phyloP scores from a whole-genome alignment of 495 filamentous ascomycete species.

The Bathelium albidoporum region DNA sequence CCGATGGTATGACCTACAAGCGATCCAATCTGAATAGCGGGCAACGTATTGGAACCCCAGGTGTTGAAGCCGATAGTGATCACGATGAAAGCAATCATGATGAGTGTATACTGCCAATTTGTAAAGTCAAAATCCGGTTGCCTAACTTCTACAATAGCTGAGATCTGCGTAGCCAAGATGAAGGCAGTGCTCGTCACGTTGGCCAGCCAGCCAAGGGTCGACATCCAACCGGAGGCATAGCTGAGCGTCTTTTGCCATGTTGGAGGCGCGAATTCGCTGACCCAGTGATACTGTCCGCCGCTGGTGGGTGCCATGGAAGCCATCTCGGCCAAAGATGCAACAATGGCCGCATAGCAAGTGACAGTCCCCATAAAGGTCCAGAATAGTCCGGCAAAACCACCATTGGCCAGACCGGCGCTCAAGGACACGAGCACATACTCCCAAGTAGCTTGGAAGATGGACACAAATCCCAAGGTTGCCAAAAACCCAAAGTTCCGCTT shows the following conservation, averaged over 20 bases:
- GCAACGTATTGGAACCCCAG: slow-evolving; percentile 31
- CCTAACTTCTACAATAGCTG: slow-evolving; percentile 26
- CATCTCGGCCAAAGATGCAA: slow-evolving; percentile 46
- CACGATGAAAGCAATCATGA: slow-evolving; percentile 30
- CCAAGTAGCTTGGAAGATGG: slow-evolving; percentile 27
- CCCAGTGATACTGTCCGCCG: slow-evolving; percentile 44
- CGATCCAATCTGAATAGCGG: slow-evolving; percentile 31
- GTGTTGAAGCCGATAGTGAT: slow-evolving; percentile 36
- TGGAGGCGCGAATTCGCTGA: slow-evolving; percentile 37
- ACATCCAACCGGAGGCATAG: slow-evolving; percentile 43
- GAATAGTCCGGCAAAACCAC: slow-evolving; percentile 47
- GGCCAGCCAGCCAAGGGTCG: slow-evolving; percentile 35
- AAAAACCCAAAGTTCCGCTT: slow-evolving; percentile 24
- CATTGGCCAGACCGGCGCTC: slow-evolving; percentile 40
- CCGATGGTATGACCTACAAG: slow-evolving; percentile 35
- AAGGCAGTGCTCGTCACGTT: slow-evolving; percentile 27
- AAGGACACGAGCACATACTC: slow-evolving; percentile 31
- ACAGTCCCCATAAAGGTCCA: slow-evolving; percentile 45
- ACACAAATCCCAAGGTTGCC: slow-evolving; percentile 26
- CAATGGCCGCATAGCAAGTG: slow-evolving; percentile 39
- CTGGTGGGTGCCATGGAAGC: slow-evolving; percentile 44
- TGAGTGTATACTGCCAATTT: slow-evolving; percentile 31
- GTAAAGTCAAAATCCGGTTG: slow-evolving; percentile 22
- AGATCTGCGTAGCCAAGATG: slow-evolving; percentile 32
- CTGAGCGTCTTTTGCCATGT: slow-evolving; percentile 36